These are phyloP conservation scores for Backusella psychrophila DNA, from an alignment of 192 early-diverging fungal species.

Conservation along the genomic window DNA sequence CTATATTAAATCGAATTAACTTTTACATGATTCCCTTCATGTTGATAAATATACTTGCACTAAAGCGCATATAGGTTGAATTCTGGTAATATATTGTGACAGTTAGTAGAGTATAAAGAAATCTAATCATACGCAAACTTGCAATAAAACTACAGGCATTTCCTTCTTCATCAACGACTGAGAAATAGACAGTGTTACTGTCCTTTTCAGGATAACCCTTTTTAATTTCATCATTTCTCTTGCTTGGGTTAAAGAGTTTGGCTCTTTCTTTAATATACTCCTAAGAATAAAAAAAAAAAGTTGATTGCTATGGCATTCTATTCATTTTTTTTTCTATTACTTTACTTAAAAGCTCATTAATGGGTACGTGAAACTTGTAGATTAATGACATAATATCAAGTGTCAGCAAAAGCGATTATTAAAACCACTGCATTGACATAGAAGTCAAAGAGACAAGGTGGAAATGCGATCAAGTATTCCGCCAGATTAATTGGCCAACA, in stretches of 20 bases:
- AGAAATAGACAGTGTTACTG: slow-evolving; percentile 76
- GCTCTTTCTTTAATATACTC: slow-evolving; percentile 57
- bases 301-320: too few relatives aligned
- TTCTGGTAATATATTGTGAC: slow-evolving; percentile 31
- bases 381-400: slow-evolving; percentile 61
- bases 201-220: slow-evolving; percentile 61
- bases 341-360: slow-evolving; percentile 50
- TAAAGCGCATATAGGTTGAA: slow-evolving; percentile 53
- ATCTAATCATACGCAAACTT: slow-evolving; percentile 14
- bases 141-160: slow-evolving; percentile 82
- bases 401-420: slow-evolving; percentile 74
- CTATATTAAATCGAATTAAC: slow-evolving; percentile 17
- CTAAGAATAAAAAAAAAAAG: neutral
- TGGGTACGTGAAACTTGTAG: slow-evolving; percentile 53
- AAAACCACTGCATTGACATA: slow-evolving; percentile 55
- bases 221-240: slow-evolving; percentile 44
- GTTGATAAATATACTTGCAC: slow-evolving; percentile 38
- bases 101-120: neutral
- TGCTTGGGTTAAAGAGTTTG: slow-evolving; percentile 46
- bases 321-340: slow-evolving; percentile 17
- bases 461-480: too few relatives aligned
- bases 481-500: too few relatives aligned
- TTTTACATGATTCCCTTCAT: neutral
- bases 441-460: too few relatives aligned
- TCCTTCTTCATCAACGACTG: slow-evolving; percentile 69